A percentile compares a stretch with the other conserved stretches of the same genome.
Conservation (phyloP, 176 grass and related monocot genomes). For the Zea mays region Zm-B73-REFERENCE-NAM-5.0 NC_050096.1:221921501-221922000, state of each 20-base stretch:
- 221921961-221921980: too few relatives aligned
- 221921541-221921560: background rate
- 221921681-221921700: background rate
- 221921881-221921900: background rate
- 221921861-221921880: conserved; percentile 51
- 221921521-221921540: conserved; percentile 14
- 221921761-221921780: conserved; percentile 64
- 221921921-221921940: background rate
- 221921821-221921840: conserved; percentile 85
- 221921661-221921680: background rate
- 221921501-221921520: background rate
- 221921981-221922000: too few relatives aligned
- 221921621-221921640: background rate
- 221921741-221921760: conserved; percentile 20
- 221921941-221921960: too few relatives aligned
- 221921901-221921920: conserved; percentile 3
- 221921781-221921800: conserved; percentile 66
- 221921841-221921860: conserved; percentile 88
- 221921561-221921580: background rate
- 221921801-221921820: conserved; percentile 86
- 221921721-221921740: background rate
- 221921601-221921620: background rate
- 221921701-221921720: background rate
- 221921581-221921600: background rate
- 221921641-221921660: background rate